These are phyloP conservation scores for Malus orientalis DNA, from an alignment of 306 rosid species.

Conservation along the genomic window DNA sequence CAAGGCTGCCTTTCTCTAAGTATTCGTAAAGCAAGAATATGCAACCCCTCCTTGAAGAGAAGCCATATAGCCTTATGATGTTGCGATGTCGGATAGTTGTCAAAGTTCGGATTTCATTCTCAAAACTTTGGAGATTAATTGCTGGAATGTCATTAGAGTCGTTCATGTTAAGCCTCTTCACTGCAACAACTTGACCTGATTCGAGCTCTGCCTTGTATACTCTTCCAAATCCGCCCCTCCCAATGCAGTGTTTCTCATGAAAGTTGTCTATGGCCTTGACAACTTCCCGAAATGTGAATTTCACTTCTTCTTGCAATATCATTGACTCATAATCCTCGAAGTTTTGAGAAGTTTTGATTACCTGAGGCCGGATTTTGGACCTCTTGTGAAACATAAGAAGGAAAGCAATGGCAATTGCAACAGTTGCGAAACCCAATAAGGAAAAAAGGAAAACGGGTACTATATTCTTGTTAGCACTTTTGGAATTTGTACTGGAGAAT, in stretches of 20 bases:
- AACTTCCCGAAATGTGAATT: slow-evolving; percentile 35
- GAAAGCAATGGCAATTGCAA: not conserved
- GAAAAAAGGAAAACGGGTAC: too few relatives aligned
- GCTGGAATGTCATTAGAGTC: slow-evolving; percentile 32
- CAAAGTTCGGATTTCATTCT: too few relatives aligned
- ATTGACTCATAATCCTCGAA: not conserved
- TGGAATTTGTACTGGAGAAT: too few relatives aligned
- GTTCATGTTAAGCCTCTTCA: slow-evolving; percentile 28
- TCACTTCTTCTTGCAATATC: slow-evolving; percentile 13
- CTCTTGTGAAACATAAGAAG: not conserved
- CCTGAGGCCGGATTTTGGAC: not conserved
- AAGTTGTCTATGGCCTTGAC: slow-evolving; percentile 42
- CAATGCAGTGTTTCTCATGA: slow-evolving; percentile 22
- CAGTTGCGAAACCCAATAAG: too few relatives aligned
- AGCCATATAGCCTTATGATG: too few relatives aligned
- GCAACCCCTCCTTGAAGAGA: too few relatives aligned
- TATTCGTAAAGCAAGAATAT: too few relatives aligned
- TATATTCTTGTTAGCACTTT: too few relatives aligned
- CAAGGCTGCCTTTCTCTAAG: too few relatives aligned
- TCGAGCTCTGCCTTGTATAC: too few relatives aligned
- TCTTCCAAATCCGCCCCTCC: too few relatives aligned
- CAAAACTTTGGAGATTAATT: slow-evolving; percentile 25
- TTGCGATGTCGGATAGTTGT: too few relatives aligned
- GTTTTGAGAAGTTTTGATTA: not conserved
- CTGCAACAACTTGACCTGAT: not conserved